Evolutionary conservation across 305 asterid genomes (phyloP).

Genomic region (Fraxinus paxiana): DNA sequence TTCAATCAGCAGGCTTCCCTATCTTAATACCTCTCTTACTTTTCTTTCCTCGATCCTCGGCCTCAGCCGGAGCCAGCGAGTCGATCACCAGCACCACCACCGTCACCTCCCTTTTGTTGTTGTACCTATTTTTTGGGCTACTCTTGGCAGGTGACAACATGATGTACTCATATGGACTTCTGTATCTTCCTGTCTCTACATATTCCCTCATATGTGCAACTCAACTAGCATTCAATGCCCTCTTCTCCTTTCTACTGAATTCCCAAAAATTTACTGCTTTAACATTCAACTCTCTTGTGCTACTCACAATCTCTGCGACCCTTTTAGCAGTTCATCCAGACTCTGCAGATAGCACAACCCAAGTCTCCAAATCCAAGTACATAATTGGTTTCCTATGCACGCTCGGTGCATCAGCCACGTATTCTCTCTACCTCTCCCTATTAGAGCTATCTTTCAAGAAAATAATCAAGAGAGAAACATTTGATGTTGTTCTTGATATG

Average conservation of each 20-base stretch:
- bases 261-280: constrained; percentile 35
- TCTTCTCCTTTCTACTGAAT: constrained; percentile 39
- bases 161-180: constrained; percentile 33
- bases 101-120: constrained; percentile 29
- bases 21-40: constrained; percentile 33
- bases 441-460: constrained; percentile 27
- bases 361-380: constrained; percentile 11
- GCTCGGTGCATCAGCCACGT: constrained; percentile 29
- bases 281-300: constrained; percentile 31
- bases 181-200: constrained; percentile 37
- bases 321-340: constrained; percentile 32
- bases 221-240: constrained; percentile 42
- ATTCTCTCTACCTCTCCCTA: constrained; percentile 23
- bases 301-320: constrained; percentile 34
- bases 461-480: constrained; percentile 9
- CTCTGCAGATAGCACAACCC: not conserved
- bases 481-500: constrained; percentile 24
- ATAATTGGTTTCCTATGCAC: constrained; percentile 35
- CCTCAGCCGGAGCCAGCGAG: not conserved
- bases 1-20: constrained; percentile 51
- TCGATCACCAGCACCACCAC: constrained; percentile 25
- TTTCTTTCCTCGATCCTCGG: not conserved
- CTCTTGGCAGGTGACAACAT: constrained; percentile 11
- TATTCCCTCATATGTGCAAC: constrained; percentile 38
- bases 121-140: constrained; percentile 18